phyloP scores from a whole-genome alignment of 129 eudicot genomes.

The Lactuca sativa region DNA sequence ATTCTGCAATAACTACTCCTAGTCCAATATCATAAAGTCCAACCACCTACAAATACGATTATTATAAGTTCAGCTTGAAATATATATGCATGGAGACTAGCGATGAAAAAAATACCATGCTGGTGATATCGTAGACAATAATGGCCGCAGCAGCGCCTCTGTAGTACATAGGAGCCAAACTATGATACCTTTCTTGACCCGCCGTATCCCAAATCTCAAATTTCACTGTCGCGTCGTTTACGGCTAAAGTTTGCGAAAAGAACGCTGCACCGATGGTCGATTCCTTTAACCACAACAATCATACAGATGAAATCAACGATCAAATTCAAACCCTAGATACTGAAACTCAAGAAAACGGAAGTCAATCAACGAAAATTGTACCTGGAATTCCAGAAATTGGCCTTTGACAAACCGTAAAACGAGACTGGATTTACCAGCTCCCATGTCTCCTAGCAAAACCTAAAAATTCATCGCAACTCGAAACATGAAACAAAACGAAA shows the following conservation, averaged over 20 bases:
- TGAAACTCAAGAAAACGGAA: conserved; percentile 10
- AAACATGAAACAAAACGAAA: neutral
- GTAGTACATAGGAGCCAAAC: conserved; percentile 99
- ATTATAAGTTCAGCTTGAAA: neutral
- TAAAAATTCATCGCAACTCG: conserved; percentile 22
- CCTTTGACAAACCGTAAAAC: conserved; percentile 97
- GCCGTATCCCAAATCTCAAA: conserved; percentile 99
- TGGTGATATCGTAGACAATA: conserved; percentile 85
- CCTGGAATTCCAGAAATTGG: conserved; percentile 97
- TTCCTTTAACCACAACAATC: conserved; percentile 47
- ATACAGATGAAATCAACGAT: conserved; percentile 9
- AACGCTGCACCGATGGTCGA: conserved; percentile 99
- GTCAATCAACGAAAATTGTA: conserved; percentile 19
- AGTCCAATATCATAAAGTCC: neutral
- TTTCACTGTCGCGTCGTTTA: conserved; percentile 77
- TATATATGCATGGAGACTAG: too few species aligned
- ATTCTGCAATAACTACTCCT: neutral
- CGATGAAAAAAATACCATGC: conserved; percentile 45
- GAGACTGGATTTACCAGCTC: conserved; percentile 97
- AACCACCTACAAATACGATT: neutral
- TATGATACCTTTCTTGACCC: conserved; percentile 97
- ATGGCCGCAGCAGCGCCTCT: conserved; percentile 98
- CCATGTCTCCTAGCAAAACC: conserved; percentile 98
- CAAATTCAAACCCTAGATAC: conserved; percentile 24
- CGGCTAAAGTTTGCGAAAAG: conserved; percentile 93